Percentiles rank a stretch among this genome's conserved stretches.
These are phyloP conservation scores for Chrysoporthe puriensis DNA, from an alignment of 2,329 filamentous ascomycete species.

Conservation along the genomic window DNA sequence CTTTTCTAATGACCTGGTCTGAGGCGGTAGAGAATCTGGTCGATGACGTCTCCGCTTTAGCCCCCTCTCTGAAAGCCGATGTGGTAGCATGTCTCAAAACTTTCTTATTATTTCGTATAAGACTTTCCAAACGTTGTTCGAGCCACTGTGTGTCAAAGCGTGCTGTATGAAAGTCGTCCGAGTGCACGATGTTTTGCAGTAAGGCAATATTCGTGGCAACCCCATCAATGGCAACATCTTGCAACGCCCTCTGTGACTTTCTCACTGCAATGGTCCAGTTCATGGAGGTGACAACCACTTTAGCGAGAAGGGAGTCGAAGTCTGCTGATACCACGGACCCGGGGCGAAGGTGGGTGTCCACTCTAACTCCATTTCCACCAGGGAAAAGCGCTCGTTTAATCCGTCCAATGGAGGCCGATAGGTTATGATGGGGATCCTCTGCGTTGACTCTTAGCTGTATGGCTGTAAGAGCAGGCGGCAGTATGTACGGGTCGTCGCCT, in stretches of 20 bases:
- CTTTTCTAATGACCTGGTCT: constrained; percentile 15
- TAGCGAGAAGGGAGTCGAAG: constrained; percentile 63
- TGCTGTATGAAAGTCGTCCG: constrained; percentile 52
- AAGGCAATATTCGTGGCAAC: constrained; percentile 62
- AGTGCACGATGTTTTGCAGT: constrained; percentile 55
- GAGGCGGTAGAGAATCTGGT: background rate
- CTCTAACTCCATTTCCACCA: constrained; percentile 58
- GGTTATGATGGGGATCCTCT: constrained; percentile 56
- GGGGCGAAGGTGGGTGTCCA: constrained; percentile 58
- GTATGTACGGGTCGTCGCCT: constrained; percentile 31
- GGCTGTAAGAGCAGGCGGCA: constrained; percentile 40
- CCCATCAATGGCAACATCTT: constrained; percentile 58
- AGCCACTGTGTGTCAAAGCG: constrained; percentile 17
- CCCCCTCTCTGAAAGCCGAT: background rate
- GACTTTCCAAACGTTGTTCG: background rate
- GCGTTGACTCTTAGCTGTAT: constrained; percentile 63
- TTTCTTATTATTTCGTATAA: background rate
- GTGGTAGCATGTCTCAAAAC: background rate
- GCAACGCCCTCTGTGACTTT: constrained; percentile 59
- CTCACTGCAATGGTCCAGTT: constrained; percentile 55
- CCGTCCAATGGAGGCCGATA: constrained; percentile 63
- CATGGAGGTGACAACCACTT: constrained; percentile 59
- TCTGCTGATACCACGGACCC: constrained; percentile 53
- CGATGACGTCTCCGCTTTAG: background rate
- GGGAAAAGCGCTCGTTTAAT: constrained; percentile 59